A percentile compares a stretch with the other conserved stretches of the same genome.
These are phyloP conservation scores for Leucosporidium scottii DNA, from an alignment of 768 basidiomycete genomes.

Conservation along the genomic window DNA sequence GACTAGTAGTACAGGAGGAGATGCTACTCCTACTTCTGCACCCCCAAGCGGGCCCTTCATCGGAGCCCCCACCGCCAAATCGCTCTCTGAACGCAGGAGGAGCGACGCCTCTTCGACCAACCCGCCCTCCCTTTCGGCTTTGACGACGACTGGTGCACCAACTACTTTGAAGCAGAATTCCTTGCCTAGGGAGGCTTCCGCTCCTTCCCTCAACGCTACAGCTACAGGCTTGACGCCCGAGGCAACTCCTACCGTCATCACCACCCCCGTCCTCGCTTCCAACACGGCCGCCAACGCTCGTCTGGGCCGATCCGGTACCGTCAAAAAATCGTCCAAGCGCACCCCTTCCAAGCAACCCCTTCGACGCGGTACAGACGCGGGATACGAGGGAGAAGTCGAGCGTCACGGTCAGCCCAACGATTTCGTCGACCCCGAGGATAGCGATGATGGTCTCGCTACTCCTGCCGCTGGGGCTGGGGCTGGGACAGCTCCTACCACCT, in stretches of 20 bases:
- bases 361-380: slow-evolving; percentile 12
- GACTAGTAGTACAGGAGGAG: background rate
- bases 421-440: slow-evolving; percentile 19
- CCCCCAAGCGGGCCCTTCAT: background rate
- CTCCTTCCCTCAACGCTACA: slow-evolving; percentile 24
- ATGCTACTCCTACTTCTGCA: background rate
- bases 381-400: slow-evolving; percentile 30
- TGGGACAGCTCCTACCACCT: too few relatives aligned
- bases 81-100: background rate
- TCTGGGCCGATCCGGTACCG: slow-evolving; percentile 3
- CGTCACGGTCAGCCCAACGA: slow-evolving; percentile 30
- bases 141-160: background rate
- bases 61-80: background rate
- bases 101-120: background rate
- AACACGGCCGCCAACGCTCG: slow-evolving; percentile 6
- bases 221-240: background rate
- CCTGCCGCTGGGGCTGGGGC: background rate
- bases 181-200: slow-evolving; percentile 12
- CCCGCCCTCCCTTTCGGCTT: slow-evolving; percentile 5
- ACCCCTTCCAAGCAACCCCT: background rate
- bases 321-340: background rate
- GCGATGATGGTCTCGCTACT: slow-evolving; percentile 4
- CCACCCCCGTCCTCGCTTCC: background rate
- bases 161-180: slow-evolving; percentile 14
- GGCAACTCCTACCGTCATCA: slow-evolving; percentile 7